A percentile compares a stretch with the other conserved stretches of the same genome.
Conservation (phyloP, 1,284 basidiomycete genomes). For the Sanguinoderma infundibulare region DNA sequence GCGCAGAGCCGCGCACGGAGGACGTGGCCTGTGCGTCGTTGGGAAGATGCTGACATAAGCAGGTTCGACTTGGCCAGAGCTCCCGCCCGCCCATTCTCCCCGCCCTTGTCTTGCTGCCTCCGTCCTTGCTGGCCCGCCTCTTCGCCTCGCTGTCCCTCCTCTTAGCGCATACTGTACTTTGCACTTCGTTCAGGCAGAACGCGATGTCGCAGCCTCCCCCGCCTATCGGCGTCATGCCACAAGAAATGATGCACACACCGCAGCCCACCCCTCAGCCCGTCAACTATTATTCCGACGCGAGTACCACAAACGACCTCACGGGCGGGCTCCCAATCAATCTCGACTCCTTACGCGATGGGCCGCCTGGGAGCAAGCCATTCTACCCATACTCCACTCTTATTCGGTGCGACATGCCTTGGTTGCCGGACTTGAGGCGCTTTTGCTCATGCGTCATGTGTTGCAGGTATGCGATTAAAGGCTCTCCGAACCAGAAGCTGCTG, state of each 20-base stretch:
- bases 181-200: background rate
- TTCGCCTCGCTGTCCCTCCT: conserved; percentile 9
- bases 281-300: conserved; percentile 67
- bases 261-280: conserved; percentile 38
- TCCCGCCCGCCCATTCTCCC: conserved; percentile 23
- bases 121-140: conserved; percentile 10
- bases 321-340: conserved; percentile 83
- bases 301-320: conserved; percentile 61
- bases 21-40: conserved; percentile 39
- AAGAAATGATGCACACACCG: conserved; percentile 38
- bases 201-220: conserved; percentile 42
- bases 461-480: conserved; percentile 87
- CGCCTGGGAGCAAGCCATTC: conserved; percentile 83
- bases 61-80: conserved; percentile 27
- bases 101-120: conserved; percentile 20
- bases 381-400: conserved; percentile 88
- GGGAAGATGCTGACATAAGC: conserved; percentile 40
- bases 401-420: conserved; percentile 54
- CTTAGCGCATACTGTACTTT: conserved; percentile 6
- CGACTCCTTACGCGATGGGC: conserved; percentile 80
- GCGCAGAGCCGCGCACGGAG: conserved; percentile 16
- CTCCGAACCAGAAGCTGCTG: conserved; percentile 80
- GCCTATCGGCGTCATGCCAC: conserved; percentile 47
- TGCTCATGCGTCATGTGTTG: conserved; percentile 7
- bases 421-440: background rate